Percentiles rank a stretch among this genome's conserved stretches.
These are phyloP conservation scores for Trichoderma endophyticum DNA, from an alignment of 2,329 filamentous ascomycete species.

Conservation along the genomic window DNA sequence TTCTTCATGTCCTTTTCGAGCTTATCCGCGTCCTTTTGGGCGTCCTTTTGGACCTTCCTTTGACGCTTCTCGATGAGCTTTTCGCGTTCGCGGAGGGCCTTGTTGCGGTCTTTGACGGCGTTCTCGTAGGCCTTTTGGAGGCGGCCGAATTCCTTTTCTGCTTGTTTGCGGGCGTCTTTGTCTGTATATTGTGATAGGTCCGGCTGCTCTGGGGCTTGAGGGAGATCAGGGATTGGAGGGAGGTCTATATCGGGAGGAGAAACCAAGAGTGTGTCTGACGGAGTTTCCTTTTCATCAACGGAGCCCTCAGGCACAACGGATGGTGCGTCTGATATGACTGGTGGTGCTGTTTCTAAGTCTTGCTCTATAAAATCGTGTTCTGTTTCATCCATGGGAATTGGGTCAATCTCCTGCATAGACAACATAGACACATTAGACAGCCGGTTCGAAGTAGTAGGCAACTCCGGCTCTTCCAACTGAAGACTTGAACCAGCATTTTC, in stretches of 20 bases:
- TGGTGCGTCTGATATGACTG: background rate
- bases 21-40: constrained; percentile 40
- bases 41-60: constrained; percentile 43
- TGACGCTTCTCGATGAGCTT: constrained; percentile 56
- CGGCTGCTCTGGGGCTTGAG: constrained; percentile 44
- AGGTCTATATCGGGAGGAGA: constrained; percentile 29
- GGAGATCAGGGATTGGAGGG: constrained; percentile 47
- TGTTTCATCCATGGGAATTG: constrained; percentile 36
- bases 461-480: background rate
- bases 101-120: constrained; percentile 64
- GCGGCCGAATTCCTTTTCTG: constrained; percentile 64
- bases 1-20: constrained; percentile 34
- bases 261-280: background rate
- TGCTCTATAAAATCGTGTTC: constrained; percentile 11
- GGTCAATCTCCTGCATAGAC: constrained; percentile 38
- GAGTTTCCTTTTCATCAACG: too few species aligned
- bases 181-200: constrained; percentile 59
- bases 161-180: constrained; percentile 63
- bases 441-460: constrained; percentile 20
- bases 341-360: background rate
- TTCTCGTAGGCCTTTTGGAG: constrained; percentile 63
- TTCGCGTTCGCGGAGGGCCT: constrained; percentile 59
- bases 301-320: background rate
- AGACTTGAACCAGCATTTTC: background rate
- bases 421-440: background rate